Conservation (phyloP, 257 asterid species). For the Capsicum chinense region DNA sequence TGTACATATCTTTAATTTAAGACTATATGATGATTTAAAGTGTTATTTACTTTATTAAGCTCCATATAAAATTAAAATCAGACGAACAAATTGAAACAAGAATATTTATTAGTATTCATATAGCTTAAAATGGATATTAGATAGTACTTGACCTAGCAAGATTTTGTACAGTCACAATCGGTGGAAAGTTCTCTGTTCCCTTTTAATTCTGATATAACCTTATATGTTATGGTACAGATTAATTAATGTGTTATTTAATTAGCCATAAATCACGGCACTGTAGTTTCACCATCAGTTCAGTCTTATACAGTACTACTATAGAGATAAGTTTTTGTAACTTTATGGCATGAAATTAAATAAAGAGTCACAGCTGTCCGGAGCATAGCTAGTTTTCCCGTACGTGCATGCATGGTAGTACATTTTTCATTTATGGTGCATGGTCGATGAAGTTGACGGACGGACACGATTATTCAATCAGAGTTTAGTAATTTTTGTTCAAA, state of each 20-base stretch:
- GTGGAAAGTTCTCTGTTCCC: neutral
- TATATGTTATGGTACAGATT: neutral
- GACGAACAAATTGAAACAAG: no score
- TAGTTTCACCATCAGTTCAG: neutral
- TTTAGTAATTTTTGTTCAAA: neutral
- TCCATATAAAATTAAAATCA: no score
- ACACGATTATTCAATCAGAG: no score
- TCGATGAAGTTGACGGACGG: neutral
- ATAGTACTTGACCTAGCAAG: neutral
- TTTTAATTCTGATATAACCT: neutral
- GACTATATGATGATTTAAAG: no score
- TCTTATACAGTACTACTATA: neutral
- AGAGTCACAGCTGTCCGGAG: neutral
- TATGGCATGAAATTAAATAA: neutral
- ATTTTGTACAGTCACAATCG: neutral
- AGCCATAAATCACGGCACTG: slow-evolving; percentile 6
- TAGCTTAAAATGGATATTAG: neutral
- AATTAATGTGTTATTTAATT: neutral
- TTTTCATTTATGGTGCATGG: neutral
- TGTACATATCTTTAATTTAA: no score
- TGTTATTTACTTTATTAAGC: no score
- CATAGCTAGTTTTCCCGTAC: neutral
- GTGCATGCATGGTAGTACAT: neutral
- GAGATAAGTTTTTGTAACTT: neutral
- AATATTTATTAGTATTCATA: no score